Evolutionary conservation across 2,329 filamentous ascomycete species (phyloP).

Genomic region (Blastomyces parvus): DNA sequence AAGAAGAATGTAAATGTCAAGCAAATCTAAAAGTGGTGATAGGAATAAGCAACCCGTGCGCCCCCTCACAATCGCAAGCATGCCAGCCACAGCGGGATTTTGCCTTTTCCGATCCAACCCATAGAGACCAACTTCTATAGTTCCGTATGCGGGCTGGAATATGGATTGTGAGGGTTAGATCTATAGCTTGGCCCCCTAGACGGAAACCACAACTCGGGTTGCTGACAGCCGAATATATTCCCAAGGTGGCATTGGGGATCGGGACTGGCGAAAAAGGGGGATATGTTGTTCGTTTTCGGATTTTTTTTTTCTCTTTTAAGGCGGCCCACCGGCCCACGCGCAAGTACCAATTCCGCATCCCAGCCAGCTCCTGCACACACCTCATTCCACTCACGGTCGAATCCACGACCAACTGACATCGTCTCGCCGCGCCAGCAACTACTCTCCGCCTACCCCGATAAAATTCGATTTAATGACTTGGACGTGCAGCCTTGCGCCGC

Average conservation of each 20-base stretch:
- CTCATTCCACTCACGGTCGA: background rate
- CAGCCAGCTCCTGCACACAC: background rate
- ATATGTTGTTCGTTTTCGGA: background rate
- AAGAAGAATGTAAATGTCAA: background rate
- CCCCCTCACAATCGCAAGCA: background rate
- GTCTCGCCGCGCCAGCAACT: background rate
- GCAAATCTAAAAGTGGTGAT: background rate
- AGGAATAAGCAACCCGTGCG: background rate
- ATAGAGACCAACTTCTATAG: background rate
- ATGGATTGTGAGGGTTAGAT: background rate
- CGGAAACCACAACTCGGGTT: background rate
- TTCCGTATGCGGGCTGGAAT: background rate
- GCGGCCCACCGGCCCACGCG: background rate
- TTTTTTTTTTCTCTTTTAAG: background rate
- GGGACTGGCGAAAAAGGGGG: background rate
- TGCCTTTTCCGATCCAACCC: background rate
- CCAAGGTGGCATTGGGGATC: background rate
- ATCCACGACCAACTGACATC: background rate
- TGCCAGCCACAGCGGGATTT: background rate
- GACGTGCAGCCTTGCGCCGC: constrained; percentile 21
- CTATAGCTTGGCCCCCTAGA: background rate
- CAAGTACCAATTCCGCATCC: background rate
- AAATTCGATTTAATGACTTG: background rate
- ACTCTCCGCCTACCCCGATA: background rate
- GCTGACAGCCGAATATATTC: background rate